phyloP scores from a whole-genome alignment of 225 moss, liverwort and hornwort species.

The Marchantia polymorpha region DNA sequence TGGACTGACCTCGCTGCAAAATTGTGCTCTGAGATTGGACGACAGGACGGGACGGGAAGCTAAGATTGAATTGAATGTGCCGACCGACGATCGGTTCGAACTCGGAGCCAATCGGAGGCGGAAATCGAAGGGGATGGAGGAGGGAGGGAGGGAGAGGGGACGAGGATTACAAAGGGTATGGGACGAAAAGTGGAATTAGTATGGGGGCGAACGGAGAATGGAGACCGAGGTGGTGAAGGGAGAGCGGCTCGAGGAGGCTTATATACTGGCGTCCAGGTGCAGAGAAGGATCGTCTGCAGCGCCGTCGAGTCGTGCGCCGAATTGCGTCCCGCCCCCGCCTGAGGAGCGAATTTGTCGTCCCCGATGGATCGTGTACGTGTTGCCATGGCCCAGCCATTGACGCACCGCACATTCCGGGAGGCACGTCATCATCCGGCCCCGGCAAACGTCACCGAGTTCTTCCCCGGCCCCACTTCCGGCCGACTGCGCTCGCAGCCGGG shows the following conservation, averaged over 20 bases:
- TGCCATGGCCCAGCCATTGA: background rate
- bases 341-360: background rate
- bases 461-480: background rate
- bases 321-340: background rate
- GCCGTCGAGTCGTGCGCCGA: background rate
- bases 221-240: background rate
- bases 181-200: no score
- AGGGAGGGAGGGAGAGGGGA: background rate
- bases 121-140: background rate
- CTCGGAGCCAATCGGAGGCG: no score
- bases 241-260: background rate
- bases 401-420: background rate
- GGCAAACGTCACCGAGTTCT: background rate
- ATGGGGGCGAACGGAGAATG: no score
- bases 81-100: background rate
- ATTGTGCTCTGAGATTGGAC: background rate
- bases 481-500: background rate
- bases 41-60: background rate
- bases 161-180: background rate
- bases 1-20: background rate
- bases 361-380: background rate
- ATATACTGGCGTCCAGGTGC: background rate
- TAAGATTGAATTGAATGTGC: background rate
- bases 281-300: background rate
- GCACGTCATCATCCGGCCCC: slow-evolving; percentile 4